phyloP scores from a whole-genome alignment of 164 flowering plant species.

The Nelumbo lutea region DNA sequence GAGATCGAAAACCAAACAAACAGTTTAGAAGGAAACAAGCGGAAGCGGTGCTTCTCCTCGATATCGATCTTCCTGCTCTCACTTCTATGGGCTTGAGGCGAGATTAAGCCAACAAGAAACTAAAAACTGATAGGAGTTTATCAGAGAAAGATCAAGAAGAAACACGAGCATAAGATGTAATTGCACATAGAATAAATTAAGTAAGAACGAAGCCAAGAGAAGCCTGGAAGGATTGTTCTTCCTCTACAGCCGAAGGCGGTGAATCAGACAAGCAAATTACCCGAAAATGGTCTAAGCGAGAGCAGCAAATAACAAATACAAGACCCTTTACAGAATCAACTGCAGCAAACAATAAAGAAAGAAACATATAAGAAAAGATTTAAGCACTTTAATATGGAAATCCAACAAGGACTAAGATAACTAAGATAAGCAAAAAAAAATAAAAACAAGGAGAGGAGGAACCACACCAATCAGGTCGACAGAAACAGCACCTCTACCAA shows the following conservation, averaged over 20 bases:
- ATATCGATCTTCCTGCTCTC: not conserved
- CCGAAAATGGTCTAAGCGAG: constrained; percentile 2
- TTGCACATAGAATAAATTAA: no score
- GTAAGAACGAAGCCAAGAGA: no score
- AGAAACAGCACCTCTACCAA: not conserved
- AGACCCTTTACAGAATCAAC: constrained; percentile 10
- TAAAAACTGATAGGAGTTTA: constrained; percentile 9
- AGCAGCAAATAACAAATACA: constrained; percentile 6
- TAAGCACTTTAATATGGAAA: not conserved
- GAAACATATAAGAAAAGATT: constrained; percentile 8
- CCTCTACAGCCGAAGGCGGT: not conserved
- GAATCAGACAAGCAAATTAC: not conserved
- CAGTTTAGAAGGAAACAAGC: not conserved
- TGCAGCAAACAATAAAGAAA: not conserved
- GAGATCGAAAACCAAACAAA: not conserved
- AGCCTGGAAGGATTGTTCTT: not conserved
- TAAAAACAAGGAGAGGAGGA: not conserved
- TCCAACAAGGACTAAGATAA: not conserved
- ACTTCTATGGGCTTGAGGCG: not conserved
- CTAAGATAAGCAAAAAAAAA: not conserved
- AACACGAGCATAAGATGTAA: not conserved
- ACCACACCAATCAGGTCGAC: no score
- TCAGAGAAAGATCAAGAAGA: not conserved
- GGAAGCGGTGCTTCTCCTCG: not conserved
- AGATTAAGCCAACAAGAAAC: not conserved